These are phyloP conservation scores for Maudiozyma humilis DNA, from an alignment of 1,139 yeast species.

Conservation along the genomic window DNA sequence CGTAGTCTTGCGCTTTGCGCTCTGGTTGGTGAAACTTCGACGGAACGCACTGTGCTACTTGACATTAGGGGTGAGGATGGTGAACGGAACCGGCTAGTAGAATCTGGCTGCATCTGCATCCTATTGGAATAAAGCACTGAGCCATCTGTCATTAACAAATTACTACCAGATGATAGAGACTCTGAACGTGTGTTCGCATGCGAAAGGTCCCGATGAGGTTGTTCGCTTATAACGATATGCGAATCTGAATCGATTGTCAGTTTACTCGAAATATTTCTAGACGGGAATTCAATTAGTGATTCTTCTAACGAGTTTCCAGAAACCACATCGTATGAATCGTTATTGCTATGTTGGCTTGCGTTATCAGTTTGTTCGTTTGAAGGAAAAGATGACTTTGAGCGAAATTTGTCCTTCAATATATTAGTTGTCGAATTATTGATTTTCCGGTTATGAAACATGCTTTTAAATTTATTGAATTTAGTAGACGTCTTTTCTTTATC, in stretches of 20 bases:
- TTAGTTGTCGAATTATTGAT: conserved; percentile 1
- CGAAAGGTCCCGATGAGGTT: neutral
- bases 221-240: neutral
- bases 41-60: conserved; percentile 7
- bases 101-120: neutral
- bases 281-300: conserved; percentile 3
- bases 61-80: conserved; percentile 23
- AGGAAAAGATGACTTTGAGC: neutral
- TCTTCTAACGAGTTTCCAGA: conserved; percentile 2
- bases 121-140: neutral
- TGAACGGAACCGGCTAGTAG: conserved; percentile 12
- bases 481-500: neutral
- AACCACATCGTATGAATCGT: neutral
- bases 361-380: neutral
- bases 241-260: neutral
- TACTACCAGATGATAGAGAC: neutral
- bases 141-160: neutral
- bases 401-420: conserved; percentile 1
- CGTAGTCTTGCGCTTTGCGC: neutral
- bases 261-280: conserved; percentile 1
- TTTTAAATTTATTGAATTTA: conserved; percentile 12
- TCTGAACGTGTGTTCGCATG: neutral
- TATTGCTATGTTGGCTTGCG: neutral
- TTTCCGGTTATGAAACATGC: conserved; percentile 3
- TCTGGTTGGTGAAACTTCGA: conserved; percentile 3